Evolutionary conservation across 331 rosid genomes (phyloP).

Genomic region (Quercus phellos): DNA sequence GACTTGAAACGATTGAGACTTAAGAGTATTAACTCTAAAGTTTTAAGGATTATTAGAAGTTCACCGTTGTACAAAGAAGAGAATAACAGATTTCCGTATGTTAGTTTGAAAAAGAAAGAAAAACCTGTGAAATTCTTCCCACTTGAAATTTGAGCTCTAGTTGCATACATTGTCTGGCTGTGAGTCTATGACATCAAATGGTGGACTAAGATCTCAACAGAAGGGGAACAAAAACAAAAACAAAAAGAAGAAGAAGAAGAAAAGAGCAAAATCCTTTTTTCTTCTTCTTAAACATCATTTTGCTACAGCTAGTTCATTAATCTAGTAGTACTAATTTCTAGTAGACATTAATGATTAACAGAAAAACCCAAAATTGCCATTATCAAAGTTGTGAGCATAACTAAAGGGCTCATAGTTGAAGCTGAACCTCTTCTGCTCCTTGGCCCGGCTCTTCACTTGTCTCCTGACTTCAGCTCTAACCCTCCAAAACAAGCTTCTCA

Average conservation of each 20-base stretch:
- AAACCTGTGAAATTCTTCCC: background rate
- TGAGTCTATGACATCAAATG: too few species aligned
- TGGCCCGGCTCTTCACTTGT: constrained; percentile 23
- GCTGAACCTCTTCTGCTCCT: constrained; percentile 16
- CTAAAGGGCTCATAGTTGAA: constrained; percentile 66
- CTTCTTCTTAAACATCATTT: background rate
- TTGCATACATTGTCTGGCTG: background rate
- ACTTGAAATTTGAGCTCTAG: background rate
- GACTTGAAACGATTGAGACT: background rate
- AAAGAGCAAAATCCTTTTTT: background rate
- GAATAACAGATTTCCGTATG: background rate
- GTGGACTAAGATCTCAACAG: background rate
- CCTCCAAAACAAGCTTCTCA: constrained; percentile 51
- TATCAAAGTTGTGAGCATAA: constrained; percentile 66
- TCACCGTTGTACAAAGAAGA: background rate
- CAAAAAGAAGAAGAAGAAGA: background rate
- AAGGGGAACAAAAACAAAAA: too few species aligned
- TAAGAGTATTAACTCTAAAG: too few species aligned
- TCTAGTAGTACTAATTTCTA: background rate
- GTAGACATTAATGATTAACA: constrained; percentile 7
- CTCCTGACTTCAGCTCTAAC: constrained; percentile 45
- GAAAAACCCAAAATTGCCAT: constrained; percentile 54
- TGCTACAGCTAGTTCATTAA: background rate
- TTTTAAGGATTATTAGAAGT: background rate
- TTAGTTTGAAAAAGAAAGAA: too few species aligned